Evolutionary conservation across 169 alveolate genomes (phyloP).

Genomic region (Plasmodium relictum): DNA sequence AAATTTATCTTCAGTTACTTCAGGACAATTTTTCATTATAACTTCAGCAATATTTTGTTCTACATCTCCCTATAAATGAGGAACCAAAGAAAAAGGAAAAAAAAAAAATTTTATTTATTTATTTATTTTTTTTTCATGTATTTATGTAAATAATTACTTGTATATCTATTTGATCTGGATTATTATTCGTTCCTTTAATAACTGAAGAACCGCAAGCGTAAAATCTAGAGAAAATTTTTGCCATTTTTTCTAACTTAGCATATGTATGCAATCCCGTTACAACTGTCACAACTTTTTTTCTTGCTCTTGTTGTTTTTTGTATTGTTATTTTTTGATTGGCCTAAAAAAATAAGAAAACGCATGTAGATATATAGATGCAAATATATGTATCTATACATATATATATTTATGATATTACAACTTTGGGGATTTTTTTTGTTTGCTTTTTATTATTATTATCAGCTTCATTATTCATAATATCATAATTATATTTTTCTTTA

Average conservation of each 20-base stretch:
- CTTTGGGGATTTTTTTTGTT: slow-evolving; percentile 27
- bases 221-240: slow-evolving; percentile 89
- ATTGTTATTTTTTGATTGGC: slow-evolving; percentile 79
- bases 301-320: slow-evolving; percentile 87
- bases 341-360: slow-evolving; percentile 3
- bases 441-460: slow-evolving; percentile 32
- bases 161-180: slow-evolving; percentile 84
- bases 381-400: not conserved
- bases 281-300: slow-evolving; percentile 89
- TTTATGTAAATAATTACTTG: slow-evolving; percentile 75
- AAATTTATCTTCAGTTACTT: slow-evolving; percentile 81
- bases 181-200: slow-evolving; percentile 88
- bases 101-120: not conserved
- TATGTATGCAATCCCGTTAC: slow-evolving; percentile 89
- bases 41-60: slow-evolving; percentile 82
- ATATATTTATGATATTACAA: slow-evolving; percentile 19
- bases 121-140: not conserved
- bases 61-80: slow-evolving; percentile 83
- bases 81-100: not conserved
- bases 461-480: slow-evolving; percentile 12
- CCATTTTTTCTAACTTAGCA: slow-evolving; percentile 88
- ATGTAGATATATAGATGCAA: not conserved
- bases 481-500: slow-evolving; percentile 77
- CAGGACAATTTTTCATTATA: slow-evolving; percentile 82
- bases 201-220: slow-evolving; percentile 92